Evolutionary conservation across 176 grass and related monocot genomes (phyloP).

Genomic region (Phragmites australis): DNA sequence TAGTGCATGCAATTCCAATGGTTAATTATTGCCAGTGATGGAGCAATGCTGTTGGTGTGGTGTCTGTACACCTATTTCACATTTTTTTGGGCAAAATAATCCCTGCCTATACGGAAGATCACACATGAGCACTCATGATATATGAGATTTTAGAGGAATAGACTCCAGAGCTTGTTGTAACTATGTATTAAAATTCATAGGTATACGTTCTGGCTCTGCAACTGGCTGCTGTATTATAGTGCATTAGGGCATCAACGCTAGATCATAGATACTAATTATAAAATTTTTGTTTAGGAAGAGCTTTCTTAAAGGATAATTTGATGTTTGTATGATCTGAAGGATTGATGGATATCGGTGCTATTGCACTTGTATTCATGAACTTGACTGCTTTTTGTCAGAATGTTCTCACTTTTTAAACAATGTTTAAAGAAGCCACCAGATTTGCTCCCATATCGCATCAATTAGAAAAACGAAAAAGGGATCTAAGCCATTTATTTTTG

Average conservation of each 20-base stretch:
- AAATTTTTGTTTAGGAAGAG: background rate
- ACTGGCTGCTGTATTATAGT: background rate
- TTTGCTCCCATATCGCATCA: background rate
- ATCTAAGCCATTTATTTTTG: no score
- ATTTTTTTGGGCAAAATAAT: background rate
- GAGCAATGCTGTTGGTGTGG: background rate
- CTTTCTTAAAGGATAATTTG: conserved; percentile 19
- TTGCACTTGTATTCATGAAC: conserved; percentile 2
- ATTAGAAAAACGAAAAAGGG: background rate
- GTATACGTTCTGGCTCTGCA: background rate
- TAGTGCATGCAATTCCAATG: background rate
- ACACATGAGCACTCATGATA: background rate
- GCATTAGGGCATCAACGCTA: background rate
- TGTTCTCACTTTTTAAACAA: background rate
- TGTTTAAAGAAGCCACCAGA: background rate
- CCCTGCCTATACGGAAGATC: background rate
- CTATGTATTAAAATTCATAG: background rate
- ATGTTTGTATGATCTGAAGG: background rate
- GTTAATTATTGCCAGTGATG: background rate
- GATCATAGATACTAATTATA: background rate
- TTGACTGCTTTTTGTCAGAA: conserved; percentile 1
- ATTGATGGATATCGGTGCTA: conserved; percentile 7
- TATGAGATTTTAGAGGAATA: background rate
- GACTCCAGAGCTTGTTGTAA: background rate
- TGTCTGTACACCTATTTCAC: background rate